Evolutionary conservation across 1,284 basidiomycete genomes (phyloP).

Genomic region (Inonotus obliquus): DNA sequence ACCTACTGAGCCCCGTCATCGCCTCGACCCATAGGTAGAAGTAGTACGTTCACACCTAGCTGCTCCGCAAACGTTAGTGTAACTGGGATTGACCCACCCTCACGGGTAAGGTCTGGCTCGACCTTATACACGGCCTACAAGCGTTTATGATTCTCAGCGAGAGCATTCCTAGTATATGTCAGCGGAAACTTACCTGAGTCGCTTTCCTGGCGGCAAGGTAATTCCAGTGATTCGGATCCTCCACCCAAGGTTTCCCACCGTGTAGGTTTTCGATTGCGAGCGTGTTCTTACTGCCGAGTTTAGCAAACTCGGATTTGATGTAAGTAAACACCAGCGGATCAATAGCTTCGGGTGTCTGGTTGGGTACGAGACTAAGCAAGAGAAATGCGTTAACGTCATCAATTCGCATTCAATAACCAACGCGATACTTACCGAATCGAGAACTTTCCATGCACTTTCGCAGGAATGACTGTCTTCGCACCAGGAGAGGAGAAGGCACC

Average conservation of each 20-base stretch:
- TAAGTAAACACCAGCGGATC: constrained; percentile 71
- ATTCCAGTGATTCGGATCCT: constrained; percentile 87
- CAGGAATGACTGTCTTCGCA: constrained; percentile 94
- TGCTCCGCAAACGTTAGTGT: constrained; percentile 94
- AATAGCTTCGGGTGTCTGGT: constrained; percentile 78
- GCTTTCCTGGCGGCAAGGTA: constrained; percentile 89
- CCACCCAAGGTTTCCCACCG: constrained; percentile 90
- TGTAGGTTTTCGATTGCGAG: constrained; percentile 65
- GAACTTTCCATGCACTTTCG: constrained; percentile 90
- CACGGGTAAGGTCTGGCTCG: constrained; percentile 85
- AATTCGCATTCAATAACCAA: not conserved
- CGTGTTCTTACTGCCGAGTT: constrained; percentile 82
- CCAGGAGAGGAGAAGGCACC: constrained; percentile 91
- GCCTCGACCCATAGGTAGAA: constrained; percentile 90
- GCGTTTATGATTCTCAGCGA: not conserved
- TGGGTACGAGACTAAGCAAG: constrained; percentile 68
- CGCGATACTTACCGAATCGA: constrained; percentile 70
- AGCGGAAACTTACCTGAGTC: constrained; percentile 47
- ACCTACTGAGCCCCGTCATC: constrained; percentile 91
- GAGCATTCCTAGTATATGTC: not conserved
- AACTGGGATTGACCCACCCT: constrained; percentile 96
- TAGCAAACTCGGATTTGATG: constrained; percentile 76
- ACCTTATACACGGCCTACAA: constrained; percentile 71
- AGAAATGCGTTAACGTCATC: not conserved
- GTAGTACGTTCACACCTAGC: constrained; percentile 74